Conservation (phyloP, 2,329 filamentous ascomycete species). For the Beauveria sp. region DNA sequence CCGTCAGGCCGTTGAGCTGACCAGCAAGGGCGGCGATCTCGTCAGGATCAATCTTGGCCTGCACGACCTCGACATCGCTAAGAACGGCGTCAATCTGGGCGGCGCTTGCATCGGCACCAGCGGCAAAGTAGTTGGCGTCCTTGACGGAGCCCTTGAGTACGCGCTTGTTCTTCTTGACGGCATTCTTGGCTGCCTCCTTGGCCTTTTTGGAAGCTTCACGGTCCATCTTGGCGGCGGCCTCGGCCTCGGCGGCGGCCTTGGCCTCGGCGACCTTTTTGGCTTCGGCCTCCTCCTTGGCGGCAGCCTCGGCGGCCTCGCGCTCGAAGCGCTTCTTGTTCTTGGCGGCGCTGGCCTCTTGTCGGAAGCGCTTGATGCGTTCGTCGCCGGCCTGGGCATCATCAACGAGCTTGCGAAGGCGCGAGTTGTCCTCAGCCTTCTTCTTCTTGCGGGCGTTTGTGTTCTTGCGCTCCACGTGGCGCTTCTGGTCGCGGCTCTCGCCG, state of each 20-base stretch:
- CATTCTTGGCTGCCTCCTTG: constrained; percentile 97
- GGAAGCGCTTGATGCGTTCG: constrained; percentile 96
- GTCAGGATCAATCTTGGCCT: constrained; percentile 82
- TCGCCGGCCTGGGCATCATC: constrained; percentile 80
- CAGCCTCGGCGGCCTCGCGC: constrained; percentile 85
- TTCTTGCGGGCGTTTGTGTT: constrained; percentile 96
- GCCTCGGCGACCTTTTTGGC: constrained; percentile 80
- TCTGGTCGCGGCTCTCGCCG: constrained; percentile 98
- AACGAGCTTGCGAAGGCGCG: constrained; percentile 80
- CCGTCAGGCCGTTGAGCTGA: constrained; percentile 73
- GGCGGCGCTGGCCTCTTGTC: constrained; percentile 79
- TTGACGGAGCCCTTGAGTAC: constrained; percentile 89
- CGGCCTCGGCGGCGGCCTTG: constrained; percentile 71
- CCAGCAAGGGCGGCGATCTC: constrained; percentile 78
- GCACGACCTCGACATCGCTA: constrained; percentile 76
- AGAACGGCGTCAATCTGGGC: constrained; percentile 76
- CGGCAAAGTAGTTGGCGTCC: constrained; percentile 92
- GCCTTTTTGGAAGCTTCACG: constrained; percentile 86
- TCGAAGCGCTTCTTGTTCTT: constrained; percentile 95
- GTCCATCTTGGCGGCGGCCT: constrained; percentile 76
- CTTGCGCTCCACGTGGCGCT: constrained; percentile 96
- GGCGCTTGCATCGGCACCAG: constrained; percentile 63
- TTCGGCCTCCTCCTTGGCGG: constrained; percentile 75
- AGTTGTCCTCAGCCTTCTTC: constrained; percentile 98
- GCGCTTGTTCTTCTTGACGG: constrained; percentile 99